A percentile compares a stretch with the other conserved stretches of the same genome.
Conservation (phyloP, 345 rosid genomes). For the Salix viminalis region DNA sequence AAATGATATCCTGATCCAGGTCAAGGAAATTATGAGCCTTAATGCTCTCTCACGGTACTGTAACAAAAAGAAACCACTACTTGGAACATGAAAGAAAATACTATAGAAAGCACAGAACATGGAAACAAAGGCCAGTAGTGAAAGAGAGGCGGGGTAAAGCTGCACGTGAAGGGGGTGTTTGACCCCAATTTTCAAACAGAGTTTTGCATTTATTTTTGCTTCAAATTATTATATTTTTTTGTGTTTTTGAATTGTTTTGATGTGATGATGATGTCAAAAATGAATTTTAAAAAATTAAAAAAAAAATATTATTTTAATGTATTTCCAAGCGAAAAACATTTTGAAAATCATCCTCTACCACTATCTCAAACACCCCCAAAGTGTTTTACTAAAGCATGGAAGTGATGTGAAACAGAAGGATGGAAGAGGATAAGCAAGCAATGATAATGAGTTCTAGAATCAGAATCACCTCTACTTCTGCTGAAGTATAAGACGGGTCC, state of each 20-base stretch:
- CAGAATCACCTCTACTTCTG: constrained; percentile 63
- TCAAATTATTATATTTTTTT: too few relatives aligned
- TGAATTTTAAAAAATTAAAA: too few relatives aligned
- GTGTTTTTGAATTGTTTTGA: too few relatives aligned
- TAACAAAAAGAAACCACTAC: neutral
- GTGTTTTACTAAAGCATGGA: neutral
- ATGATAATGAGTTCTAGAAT: neutral
- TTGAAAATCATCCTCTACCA: too few relatives aligned
- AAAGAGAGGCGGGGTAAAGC: too few relatives aligned
- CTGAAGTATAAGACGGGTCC: constrained; percentile 61
- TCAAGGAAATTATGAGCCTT: neutral
- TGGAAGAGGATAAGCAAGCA: neutral
- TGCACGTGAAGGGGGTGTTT: too few relatives aligned
- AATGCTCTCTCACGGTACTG: neutral
- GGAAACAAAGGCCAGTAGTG: neutral
- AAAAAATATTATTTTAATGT: too few relatives aligned
- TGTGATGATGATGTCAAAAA: too few relatives aligned
- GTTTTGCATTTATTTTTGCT: too few relatives aligned
- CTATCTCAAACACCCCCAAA: too few relatives aligned
- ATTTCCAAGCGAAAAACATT: too few relatives aligned
- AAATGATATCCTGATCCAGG: constrained; percentile 53
- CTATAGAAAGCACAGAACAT: neutral
- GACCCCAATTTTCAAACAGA: too few relatives aligned
- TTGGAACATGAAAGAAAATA: neutral
- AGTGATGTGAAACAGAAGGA: neutral